Base-by-base conservation (phyloP, 2,329 filamentous ascomycete genomes). In the Aspergillus hiratsukae region DNA sequence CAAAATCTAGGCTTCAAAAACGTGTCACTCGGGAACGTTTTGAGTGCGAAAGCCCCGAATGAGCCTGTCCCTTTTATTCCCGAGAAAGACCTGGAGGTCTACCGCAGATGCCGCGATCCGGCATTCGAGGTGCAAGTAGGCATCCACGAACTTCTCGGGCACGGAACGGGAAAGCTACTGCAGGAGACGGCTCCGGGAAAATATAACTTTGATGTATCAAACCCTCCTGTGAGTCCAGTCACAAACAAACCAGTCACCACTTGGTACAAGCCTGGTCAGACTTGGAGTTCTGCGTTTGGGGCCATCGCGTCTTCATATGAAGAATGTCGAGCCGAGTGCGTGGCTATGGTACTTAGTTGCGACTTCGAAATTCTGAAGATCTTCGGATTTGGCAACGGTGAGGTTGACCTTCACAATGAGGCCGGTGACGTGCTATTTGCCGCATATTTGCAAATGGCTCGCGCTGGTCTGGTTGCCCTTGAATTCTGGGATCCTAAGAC, bases 91-190 rank as follows among this genome's bases (percentile, higher is more conserved):
- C 80, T 94, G 23, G 83, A 85, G 2, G 71, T 96, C 4, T 97
- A 88, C 74, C 83, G 88, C 65, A 88, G 89, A 69, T 91, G 90
- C 74, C 89, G 91, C 10, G 92, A 97, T 66, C 83, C 84, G 6
- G 87, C 93, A 0, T 97, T 97, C 66, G 93, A 97, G 74, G 91
- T 97, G 2, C 92, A 97, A 75, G 93, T 99, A 50, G 93, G 92
- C 25, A 87, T 97, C 21, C 93, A 97, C 74, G 92, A 97, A 72
- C 84, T 97, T 78, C 68, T 87, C 2, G 89, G 92, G 19, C 93
- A 97, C 66, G 93, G 93, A 29, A 96, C 92, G 57, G 93, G 93
- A 49, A 97, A 97, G 76, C 82, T 97, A 10, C 82, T 97, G 0
- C 91, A 96, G 74, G 93, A 97, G 73, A 96, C 90, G 0, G 81